Evolutionary conservation across 31 red algal genomes (phyloP), one percentile per base, ranked within the genome.

Genomic region (Porphyra umbilicalis): DNA sequence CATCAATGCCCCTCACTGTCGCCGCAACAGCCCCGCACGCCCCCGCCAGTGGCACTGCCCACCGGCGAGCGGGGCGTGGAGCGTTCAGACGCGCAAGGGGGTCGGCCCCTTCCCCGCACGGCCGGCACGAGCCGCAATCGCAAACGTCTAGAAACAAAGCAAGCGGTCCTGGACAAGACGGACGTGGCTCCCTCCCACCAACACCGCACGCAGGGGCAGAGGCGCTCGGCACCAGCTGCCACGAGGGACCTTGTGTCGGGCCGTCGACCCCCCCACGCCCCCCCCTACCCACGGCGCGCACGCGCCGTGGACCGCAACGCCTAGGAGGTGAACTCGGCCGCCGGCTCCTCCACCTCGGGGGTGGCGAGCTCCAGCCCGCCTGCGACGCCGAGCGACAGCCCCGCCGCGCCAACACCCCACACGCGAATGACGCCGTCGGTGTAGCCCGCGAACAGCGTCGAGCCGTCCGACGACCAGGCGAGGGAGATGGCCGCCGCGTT

Each of bases 391-490:
- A 71, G 57, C 20, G 57, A 71, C 20, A 78, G 33, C 32, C 34
- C 33, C 77, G 77, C 34, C 77, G 77, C 3, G 42, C 75, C 38
- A 0, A 91, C 85, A 0, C 74, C 36, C 94, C 94, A 99, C 13
- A 97, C 97, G 71, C 94, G 91, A 88, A 99, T 99, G 35, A 95
- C 35, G 75, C 92, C 97, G 81, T 99, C 97, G 31, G 94, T 99
- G 93, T 99, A 94, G 34, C 97, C 97, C 36, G 94, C 87, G 86
- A 95, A 99, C 16, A 99, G 83, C 1, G 91, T 99, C 35, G 92
- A 87, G 76, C 97, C 97, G 85, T 99, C 97, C 33, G 92, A 80
- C n/a, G 92, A 97, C 97, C 97, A 99, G 37, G 97, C 94, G 9
- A 99, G 85, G 11, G 90, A 97, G 68, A 97, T 99, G 79, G 94